Base-by-base conservation (phyloP, 352 stramenopile genomes). In the Globisporangium orthogonon region DNA sequence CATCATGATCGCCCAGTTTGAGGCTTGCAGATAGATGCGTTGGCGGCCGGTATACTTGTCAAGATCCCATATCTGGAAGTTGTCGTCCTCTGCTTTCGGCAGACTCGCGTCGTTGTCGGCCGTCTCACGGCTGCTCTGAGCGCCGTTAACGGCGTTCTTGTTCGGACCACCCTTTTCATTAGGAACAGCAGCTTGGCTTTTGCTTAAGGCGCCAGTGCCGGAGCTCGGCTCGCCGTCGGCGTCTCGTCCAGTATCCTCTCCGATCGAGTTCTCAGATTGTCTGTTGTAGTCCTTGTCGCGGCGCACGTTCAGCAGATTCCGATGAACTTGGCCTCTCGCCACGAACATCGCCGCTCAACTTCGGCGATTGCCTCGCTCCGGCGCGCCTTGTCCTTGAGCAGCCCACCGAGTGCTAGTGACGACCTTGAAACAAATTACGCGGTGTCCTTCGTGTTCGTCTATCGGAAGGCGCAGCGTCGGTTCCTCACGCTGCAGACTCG, bases 1-100 rank as follows among this genome's bases (percentile, higher is more conserved):
- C n/a, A 70, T 73, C 3, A 33, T 44, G 31, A 84, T 82, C 15
- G 60, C 60, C 9, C 63, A 4, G 56, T 90, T 90, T 11, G 65
- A 56, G 1, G 76, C 18, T 1, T 54, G 60, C 11, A 88, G 55
- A 40, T 79, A 86, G 11, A 54, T 9, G 13, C 62, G 65, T 14
- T 53, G 53, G 14, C 45, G 35, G 4, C 80, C 80, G 1, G 48
- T 62, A 33, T 87, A 60, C 0, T 62, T 71, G 1, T 63, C 58
- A 7, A 87, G 62, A 1, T 71, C 48, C 11, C 85, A 55, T 7
- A 76, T 48, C 45, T 69, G 67, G 7, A 71, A 44, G 23, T 83
- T 62, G 39, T 79, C 57, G 6, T 71, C 43, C 33, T 48, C 43
- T 1, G 4, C 61, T 49, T 55, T 63, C 50, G 1, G 31, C 7